Base-by-base conservation (phyloP, 78 protist genomes). In the Parvularia atlantis region DNA sequence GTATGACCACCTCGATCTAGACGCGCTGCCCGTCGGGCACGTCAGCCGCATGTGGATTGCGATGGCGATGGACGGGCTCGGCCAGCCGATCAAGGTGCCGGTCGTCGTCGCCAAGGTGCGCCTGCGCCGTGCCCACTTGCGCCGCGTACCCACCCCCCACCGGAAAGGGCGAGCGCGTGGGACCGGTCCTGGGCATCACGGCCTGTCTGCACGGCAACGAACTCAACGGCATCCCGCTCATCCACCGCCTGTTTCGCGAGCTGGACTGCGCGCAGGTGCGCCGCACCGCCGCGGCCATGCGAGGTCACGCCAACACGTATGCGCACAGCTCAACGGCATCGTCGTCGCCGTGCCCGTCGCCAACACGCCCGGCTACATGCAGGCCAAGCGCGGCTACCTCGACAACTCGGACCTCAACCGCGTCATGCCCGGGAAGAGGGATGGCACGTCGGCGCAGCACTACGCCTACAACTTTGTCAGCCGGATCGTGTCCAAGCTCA, bases 151-250 rank as follows among this genome's bases (percentile, higher is more conserved):
- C n/a, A n/a, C n/a, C n/a, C n/a, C n/a, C n/a, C n/a, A n/a, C n/a
- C n/a, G n/a, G n/a, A n/a, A 4, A 14, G 26, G 78, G 78, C 24
- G 30, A 10, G 11, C 2, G 1, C 30, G 43, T 1, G 14, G 82
- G 82, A 2, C 78, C 78, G 20, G 24, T 69, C 40, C 50, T 77
- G 11, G 82, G 82, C 40, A 5, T 77, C 35, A 71, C 65, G 19
- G 75, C 77, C 2, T 78, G 71, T 43, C 46, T 77, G 24, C 82
- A 77, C 24, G 82, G 82, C 31, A 77, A 77, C 39, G 82, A 77
- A 20, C 20, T 77, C 69, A 72, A 72, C 31, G 82, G 82, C 31
- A 71, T 77, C 36, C 80, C 77, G 10, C n/a, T 77, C 44, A 57
- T 77, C 20, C 82, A 72, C n/a, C 9, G 56, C 20, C 41, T 77